Percentiles rank a stretch among this genome's conserved stretches.
Conservation (phyloP, 2,329 filamentous ascomycete genomes). For the Colletotrichum nymphaeae region DNA sequence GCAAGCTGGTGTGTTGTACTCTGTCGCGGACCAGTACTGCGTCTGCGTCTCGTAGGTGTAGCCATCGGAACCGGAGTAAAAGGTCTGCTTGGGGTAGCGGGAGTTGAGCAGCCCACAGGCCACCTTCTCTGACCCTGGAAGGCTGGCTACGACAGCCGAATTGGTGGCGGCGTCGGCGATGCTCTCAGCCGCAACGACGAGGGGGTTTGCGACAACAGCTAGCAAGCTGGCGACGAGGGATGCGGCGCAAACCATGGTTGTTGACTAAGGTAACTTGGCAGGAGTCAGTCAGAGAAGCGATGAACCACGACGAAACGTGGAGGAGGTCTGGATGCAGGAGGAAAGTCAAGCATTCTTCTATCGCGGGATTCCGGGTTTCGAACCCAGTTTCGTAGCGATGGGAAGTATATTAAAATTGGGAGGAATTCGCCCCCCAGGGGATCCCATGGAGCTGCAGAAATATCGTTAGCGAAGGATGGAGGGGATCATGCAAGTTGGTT, state of each 20-base stretch:
- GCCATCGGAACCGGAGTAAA: slow-evolving; percentile 2
- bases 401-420: neutral
- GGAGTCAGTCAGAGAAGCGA: neutral
- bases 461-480: slow-evolving; percentile 8
- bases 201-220: slow-evolving; percentile 6
- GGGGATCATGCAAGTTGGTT: neutral
- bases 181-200: neutral
- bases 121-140: neutral
- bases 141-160: neutral
- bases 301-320: neutral
- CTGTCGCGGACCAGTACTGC: slow-evolving; percentile 26
- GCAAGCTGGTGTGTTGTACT: slow-evolving; percentile 38
- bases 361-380: neutral
- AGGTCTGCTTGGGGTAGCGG: slow-evolving; percentile 10
- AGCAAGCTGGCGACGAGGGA: neutral
- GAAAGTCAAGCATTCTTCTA: neutral
- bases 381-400: neutral
- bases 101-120: slow-evolving; percentile 9
- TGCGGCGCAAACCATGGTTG: slow-evolving; percentile 7
- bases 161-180: neutral
- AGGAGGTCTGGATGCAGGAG: neutral
- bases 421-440: neutral
- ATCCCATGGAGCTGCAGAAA: slow-evolving; percentile 2
- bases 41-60: slow-evolving; percentile 26
- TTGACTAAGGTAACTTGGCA: neutral